Conservation (phyloP, 2,329 filamentous ascomycete species). For the Ceratocystis alfenasii region DNA sequence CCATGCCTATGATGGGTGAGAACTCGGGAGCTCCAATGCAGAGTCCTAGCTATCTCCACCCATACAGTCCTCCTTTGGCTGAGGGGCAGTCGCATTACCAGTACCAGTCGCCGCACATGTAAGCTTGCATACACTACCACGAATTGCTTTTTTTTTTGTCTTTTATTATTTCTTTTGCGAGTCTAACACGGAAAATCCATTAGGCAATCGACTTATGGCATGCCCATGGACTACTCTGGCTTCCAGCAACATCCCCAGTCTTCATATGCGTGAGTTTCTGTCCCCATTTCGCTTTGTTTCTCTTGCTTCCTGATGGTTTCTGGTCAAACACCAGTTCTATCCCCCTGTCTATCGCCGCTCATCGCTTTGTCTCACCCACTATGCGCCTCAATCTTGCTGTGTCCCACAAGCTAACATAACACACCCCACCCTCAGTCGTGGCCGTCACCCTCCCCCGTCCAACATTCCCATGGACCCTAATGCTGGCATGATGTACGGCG, state of each 20-base stretch:
- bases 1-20: conserved; percentile 42
- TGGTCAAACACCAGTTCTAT: background rate
- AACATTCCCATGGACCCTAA: conserved; percentile 18
- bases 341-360: background rate
- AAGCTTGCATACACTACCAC: background rate
- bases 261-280: conserved; percentile 35
- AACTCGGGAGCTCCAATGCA: conserved; percentile 34
- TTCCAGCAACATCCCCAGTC: conserved; percentile 30
- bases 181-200: background rate
- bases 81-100: conserved; percentile 30
- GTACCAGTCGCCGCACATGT: conserved; percentile 21
- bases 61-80: conserved; percentile 40
- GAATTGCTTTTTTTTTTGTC: conserved; percentile 16
- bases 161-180: background rate
- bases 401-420: conserved; percentile 23
- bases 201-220: conserved; percentile 16
- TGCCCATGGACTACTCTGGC: conserved; percentile 24
- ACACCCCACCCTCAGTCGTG: conserved; percentile 23
- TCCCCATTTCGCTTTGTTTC: conserved; percentile 22
- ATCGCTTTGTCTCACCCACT: conserved; percentile 4
- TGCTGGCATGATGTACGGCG: conserved; percentile 20
- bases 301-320: background rate
- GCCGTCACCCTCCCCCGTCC: conserved; percentile 15
- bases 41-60: conserved; percentile 36
- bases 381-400: conserved; percentile 33